Percentiles rank a stretch among this genome's conserved stretches.
Evolutionary conservation across 2,329 filamentous ascomycete species (phyloP).

Genomic region (Mycosphaerella sp.): DNA sequence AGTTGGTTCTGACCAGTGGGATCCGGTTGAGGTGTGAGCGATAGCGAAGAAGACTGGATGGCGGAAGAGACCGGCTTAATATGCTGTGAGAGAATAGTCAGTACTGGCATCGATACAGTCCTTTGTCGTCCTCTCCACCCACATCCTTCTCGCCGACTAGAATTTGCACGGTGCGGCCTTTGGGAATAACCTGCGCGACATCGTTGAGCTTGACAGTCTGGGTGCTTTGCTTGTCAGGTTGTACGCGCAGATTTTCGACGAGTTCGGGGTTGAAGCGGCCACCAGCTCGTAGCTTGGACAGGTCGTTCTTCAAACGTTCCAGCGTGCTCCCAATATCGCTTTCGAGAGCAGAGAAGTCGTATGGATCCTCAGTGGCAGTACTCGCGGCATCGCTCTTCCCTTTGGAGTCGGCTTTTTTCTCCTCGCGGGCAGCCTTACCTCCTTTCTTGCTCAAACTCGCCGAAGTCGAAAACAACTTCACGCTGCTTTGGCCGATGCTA

Average conservation of each 20-base stretch:
- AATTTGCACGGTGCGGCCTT: slow-evolving; percentile 57
- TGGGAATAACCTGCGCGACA: slow-evolving; percentile 61
- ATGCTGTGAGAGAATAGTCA: slow-evolving; percentile 37
- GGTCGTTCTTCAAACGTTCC: slow-evolving; percentile 53
- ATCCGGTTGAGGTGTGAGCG: slow-evolving; percentile 46
- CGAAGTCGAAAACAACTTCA: slow-evolving; percentile 40
- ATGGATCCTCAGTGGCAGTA: slow-evolving; percentile 47
- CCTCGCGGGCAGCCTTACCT: slow-evolving; percentile 45
- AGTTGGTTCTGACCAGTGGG: slow-evolving; percentile 45
- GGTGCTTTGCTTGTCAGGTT: slow-evolving; percentile 47
- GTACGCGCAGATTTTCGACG: slow-evolving; percentile 57
- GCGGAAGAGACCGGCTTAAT: slow-evolving; percentile 49
- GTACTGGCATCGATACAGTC: neutral
- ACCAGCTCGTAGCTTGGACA: slow-evolving; percentile 56
- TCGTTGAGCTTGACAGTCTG: slow-evolving; percentile 53
- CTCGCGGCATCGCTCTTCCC: slow-evolving; percentile 31
- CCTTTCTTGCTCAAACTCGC: slow-evolving; percentile 46
- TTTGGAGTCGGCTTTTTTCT: slow-evolving; percentile 28
- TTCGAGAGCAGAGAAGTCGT: slow-evolving; percentile 55
- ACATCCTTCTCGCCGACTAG: slow-evolving; percentile 60
- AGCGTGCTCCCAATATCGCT: slow-evolving; percentile 50
- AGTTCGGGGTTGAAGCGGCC: slow-evolving; percentile 57
- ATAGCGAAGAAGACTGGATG: slow-evolving; percentile 49
- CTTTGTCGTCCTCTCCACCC: slow-evolving; percentile 30
- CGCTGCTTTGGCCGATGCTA: neutral